Percentiles rank a stretch among this genome's conserved stretches.
Conservation (phyloP, 805 yeast genomes). For the Dipodascus albidus region DNA sequence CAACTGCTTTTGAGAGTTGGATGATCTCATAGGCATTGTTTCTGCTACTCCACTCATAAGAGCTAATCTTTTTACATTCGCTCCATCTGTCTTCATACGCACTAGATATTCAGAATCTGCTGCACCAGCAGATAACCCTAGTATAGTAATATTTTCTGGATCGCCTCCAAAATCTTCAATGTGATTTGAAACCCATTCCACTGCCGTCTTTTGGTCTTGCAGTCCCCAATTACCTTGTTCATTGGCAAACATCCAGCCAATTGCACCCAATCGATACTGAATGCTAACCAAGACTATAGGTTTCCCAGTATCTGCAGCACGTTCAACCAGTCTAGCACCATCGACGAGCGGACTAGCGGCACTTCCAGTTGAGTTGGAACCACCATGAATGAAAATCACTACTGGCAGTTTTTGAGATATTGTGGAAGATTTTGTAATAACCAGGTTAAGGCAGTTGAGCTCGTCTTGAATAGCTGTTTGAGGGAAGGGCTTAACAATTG, state of each 20-base stretch:
- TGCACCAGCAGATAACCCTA: constrained; percentile 40
- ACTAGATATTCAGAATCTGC: constrained; percentile 31
- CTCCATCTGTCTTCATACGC: constrained; percentile 10
- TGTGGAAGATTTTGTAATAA: constrained; percentile 18
- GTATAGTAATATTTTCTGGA: constrained; percentile 30
- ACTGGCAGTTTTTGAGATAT: constrained; percentile 21
- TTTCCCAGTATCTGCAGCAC: constrained; percentile 12
- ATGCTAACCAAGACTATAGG: constrained; percentile 28
- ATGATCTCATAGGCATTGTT: constrained; percentile 13
- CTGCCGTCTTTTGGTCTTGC: constrained; percentile 36
- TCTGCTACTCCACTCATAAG: constrained; percentile 20
- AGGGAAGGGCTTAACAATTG: neutral
- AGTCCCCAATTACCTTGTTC: constrained; percentile 31
- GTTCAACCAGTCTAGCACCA: constrained; percentile 18
- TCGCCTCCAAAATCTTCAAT: constrained; percentile 39
- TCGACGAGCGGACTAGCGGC: constrained; percentile 20
- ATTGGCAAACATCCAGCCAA: constrained; percentile 31
- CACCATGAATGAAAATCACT: constrained; percentile 31
- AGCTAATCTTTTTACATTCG: constrained; percentile 17
- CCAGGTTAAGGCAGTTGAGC: constrained; percentile 22
- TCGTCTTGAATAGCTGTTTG: constrained; percentile 17
- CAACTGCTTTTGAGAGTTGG: constrained; percentile 1
- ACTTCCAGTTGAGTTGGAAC: constrained; percentile 27
- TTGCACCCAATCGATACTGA: constrained; percentile 28
- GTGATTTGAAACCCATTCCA: constrained; percentile 35